These are phyloP conservation scores for Gaertneriomyces semiglobifer DNA, from an alignment of 192 early-diverging fungal species.

Conservation along the genomic window DNA sequence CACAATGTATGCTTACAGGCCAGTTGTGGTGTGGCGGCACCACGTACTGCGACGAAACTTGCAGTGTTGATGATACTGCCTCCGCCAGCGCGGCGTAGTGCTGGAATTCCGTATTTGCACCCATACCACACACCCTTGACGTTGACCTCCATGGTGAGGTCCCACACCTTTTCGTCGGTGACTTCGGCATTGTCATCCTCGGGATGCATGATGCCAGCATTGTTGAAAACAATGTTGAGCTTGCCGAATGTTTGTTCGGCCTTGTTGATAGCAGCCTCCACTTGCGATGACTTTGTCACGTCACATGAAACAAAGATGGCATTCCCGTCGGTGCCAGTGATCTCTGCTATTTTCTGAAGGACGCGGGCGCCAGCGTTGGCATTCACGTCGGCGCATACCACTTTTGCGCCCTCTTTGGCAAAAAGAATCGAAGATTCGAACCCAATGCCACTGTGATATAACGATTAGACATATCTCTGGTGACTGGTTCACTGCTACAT, in stretches of 20 bases:
- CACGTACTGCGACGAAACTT: conserved; percentile 72
- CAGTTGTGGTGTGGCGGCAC: conserved; percentile 79
- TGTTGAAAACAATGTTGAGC: conserved; percentile 81
- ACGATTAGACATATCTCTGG: neutral
- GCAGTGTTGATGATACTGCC: conserved; percentile 84
- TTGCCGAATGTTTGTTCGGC: conserved; percentile 71
- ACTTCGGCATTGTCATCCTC: conserved; percentile 72
- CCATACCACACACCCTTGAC: conserved; percentile 89
- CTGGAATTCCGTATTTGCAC: conserved; percentile 75
- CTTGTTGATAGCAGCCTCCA: conserved; percentile 61
- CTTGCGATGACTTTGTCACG: conserved; percentile 69
- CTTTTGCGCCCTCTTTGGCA: conserved; percentile 73
- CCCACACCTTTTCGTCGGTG: conserved; percentile 77
- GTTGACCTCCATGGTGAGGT: conserved; percentile 72
- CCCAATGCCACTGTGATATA: conserved; percentile 68
- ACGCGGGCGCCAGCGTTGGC: conserved; percentile 52
- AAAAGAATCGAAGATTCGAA: conserved; percentile 70
- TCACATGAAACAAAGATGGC: conserved; percentile 67
- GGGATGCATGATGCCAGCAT: conserved; percentile 82
- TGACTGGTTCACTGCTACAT: conserved; percentile 15
- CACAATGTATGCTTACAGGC: conserved; percentile 55
- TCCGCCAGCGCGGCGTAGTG: conserved; percentile 68
- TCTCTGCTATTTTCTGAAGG: conserved; percentile 50
- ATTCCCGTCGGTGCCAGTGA: conserved; percentile 32
- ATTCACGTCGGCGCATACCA: conserved; percentile 77